Evolutionary conservation across 257 asterid species (phyloP).

Genomic region (Linaria vulgaris): DNA sequence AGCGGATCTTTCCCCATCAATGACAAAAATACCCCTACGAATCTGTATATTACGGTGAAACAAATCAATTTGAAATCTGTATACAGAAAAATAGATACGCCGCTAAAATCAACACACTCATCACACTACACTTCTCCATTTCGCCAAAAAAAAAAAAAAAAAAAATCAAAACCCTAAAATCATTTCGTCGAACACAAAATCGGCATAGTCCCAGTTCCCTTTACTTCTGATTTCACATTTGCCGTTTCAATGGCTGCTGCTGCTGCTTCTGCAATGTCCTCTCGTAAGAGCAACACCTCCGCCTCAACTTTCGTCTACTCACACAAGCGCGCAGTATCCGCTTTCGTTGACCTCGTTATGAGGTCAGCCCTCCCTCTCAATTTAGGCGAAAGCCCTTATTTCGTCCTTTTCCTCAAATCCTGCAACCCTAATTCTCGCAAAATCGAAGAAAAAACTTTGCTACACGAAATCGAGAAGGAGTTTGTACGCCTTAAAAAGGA

Average conservation of each 20-base stretch:
- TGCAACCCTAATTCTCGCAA: constrained; percentile 7
- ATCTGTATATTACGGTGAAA: no score
- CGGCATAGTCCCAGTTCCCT: no score
- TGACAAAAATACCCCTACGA: background rate
- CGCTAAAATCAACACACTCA: background rate
- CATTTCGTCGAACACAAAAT: no score
- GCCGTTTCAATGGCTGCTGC: background rate
- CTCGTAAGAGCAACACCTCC: background rate
- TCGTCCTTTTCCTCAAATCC: background rate
- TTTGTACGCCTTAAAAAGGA: background rate
- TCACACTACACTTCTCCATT: constrained; percentile 1
- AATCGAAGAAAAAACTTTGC: background rate
- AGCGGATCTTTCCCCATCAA: background rate
- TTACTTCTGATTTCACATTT: background rate
- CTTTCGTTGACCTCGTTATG: background rate
- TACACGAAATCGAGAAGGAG: constrained; percentile 13
- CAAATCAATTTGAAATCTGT: background rate
- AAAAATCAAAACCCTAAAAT: no score
- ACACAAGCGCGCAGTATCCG: background rate
- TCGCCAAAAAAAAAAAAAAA: background rate
- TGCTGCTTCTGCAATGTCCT: background rate
- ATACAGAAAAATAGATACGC: background rate
- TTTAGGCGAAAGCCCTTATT: background rate
- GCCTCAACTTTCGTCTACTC: background rate
- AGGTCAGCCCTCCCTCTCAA: background rate